A percentile compares a stretch with the other conserved stretches of the same genome.
phyloP scores from a whole-genome alignment of 345 rosid genomes.

The Eucalyptus lansdowneana region DNA sequence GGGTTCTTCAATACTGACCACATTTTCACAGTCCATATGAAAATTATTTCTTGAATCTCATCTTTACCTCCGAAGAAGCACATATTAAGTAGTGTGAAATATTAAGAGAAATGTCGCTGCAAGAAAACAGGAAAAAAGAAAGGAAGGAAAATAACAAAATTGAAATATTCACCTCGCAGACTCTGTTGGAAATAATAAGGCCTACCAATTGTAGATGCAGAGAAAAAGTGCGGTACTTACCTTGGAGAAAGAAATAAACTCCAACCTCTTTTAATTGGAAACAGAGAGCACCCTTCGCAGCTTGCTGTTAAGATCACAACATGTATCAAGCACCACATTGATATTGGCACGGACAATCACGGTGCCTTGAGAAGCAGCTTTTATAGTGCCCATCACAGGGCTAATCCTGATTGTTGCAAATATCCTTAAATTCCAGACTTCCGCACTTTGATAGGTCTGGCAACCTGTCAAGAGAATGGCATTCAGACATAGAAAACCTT shows the following conservation, averaged over 20 bases:
- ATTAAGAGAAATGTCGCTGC: neutral
- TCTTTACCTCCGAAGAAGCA: neutral
- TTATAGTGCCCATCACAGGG: accelerated
- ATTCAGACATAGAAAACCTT: neutral
- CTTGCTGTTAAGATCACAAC: neutral
- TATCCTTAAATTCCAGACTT: neutral
- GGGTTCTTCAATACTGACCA: neutral
- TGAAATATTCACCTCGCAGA: neutral
- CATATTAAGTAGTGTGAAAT: neutral
- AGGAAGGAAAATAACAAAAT: neutral
- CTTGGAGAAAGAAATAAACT: neutral
- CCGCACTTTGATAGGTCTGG: neutral
- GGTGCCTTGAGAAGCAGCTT: neutral
- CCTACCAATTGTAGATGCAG: neutral
- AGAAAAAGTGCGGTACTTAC: neutral
- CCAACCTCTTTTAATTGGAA: neutral
- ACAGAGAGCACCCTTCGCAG: neutral
- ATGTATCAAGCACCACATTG: accelerated
- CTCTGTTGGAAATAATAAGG: neutral
- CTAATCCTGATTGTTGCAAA: neutral
- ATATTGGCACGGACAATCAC: neutral
- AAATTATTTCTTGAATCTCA: neutral
- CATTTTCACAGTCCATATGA: neutral
- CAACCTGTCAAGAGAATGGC: neutral
- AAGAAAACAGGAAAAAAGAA: neutral